These are phyloP conservation scores for Entomortierella parvispora DNA, from an alignment of 192 early-diverging fungal genomes.

Conservation along the genomic window DNA sequence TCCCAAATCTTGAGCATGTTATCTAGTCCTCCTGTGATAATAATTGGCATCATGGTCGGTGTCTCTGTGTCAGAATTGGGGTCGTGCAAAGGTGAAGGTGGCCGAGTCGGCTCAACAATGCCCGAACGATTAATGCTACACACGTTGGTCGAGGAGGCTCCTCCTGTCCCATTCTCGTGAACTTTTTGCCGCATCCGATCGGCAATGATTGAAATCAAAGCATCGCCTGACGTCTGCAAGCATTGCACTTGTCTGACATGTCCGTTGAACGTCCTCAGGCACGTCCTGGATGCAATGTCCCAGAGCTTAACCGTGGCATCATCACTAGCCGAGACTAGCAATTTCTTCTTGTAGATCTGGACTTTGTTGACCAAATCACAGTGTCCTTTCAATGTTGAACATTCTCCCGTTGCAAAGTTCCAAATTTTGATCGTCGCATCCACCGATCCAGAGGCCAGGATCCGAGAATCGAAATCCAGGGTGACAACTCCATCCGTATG, in stretches of 20 bases:
- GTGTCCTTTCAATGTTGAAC: conserved; percentile 83
- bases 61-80: conserved; percentile 33
- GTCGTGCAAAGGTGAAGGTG: conserved; percentile 23
- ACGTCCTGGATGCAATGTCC: conserved; percentile 80
- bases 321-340: conserved; percentile 87
- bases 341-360: conserved; percentile 72
- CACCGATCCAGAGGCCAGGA: conserved; percentile 86
- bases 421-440: conserved; percentile 90
- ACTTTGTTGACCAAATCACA: conserved; percentile 94
- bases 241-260: conserved; percentile 83
- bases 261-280: conserved; percentile 74
- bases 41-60: conserved; percentile 55
- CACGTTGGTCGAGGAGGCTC: conserved; percentile 8
- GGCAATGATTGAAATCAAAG: conserved; percentile 43
- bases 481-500: conserved; percentile 85
- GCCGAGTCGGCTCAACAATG: conserved; percentile 58
- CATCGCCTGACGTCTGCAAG: conserved; percentile 50
- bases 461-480: conserved; percentile 80
- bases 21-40: conserved; percentile 89
- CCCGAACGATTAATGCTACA: conserved; percentile 50
- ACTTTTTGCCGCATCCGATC: conserved; percentile 24
- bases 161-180: conserved; percentile 13
- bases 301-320: conserved; percentile 87
- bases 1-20: conserved; percentile 95
- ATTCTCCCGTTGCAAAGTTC: conserved; percentile 77